Evolutionary conservation across 2,329 filamentous ascomycete species (phyloP), one percentile per base, ranked within the genome.

Genomic region (Talaromyces sp.): DNA sequence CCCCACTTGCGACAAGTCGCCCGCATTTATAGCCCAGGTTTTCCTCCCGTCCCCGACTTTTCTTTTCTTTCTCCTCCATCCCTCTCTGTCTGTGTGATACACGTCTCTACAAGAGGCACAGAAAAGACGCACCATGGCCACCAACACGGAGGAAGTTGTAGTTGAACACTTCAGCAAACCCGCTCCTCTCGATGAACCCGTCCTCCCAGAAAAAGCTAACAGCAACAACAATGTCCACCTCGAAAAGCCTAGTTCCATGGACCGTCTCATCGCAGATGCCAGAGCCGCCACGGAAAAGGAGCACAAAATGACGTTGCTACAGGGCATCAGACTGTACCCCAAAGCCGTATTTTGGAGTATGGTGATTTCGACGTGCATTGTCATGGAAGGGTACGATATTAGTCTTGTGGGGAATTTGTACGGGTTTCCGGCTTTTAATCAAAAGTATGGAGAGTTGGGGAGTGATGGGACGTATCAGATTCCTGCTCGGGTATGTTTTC

Each of bases 331-430:
- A 73, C 83, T 95, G 31, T 97, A 97, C 74, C 92, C 92, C 65
- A 94, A 96, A 81, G 93, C 93, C 24, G 88, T 96, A 64, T 84
- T 81, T 24, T 97, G 92, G 91, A 92, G 88, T 71, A 73, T 96
- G 60, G 81, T 96, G 66, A 93, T 97, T 76, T 94, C 90, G n/a
- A 94, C 91, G 0, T 93, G 90, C 75, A 95, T 96, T 72, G 87
- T 87, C 72, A 97, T 97, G 93, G 92, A 96, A 77, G 92, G 91
- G 39, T 96, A 93, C 79, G 92, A 96, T 74, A 83, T 95, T 65
- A 88, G 87, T 72, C 81, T 96, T 62, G 87, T 95, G 71, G 92
- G 89, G 81, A 93, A 93, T 77, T 92, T 95, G 73, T 93, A 87
- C 79, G 78, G 72, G 68, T 79, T 80, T 62, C 70, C 72, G 0